Evolutionary conservation across 768 basidiomycete genomes (phyloP), one percentile per base, ranked within the genome.

Genomic region (Galerina sulciceps): DNA sequence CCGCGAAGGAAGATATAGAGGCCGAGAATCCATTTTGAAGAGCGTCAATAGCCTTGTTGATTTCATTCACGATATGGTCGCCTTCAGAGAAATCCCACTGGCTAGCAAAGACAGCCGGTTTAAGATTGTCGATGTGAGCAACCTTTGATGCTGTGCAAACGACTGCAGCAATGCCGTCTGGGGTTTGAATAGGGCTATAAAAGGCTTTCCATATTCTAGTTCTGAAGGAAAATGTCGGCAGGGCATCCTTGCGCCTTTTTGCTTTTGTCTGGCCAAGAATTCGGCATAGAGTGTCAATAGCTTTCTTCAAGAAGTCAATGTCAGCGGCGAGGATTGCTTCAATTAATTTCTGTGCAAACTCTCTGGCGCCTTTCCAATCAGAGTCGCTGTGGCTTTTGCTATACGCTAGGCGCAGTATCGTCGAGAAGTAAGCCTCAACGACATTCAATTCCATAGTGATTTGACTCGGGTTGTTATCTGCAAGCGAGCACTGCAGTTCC

Each of bases 171-270:
- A 89, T 76, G 1, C 82, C 90, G 34, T 83, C 78, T 6, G 75
- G 68, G 66, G 82, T 78, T 44, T 82, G 79, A 4, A 94, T 69
- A 6, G 76, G 75, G 9, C 83, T 78, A 65, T 90, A 95, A 2
- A 85, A 74, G 62, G 79, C 82, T 52, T 73, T 76, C 96, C 96
- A 98, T 34, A 93, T 71, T 44, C 81, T 81, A 45, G 80, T 78
- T 48, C 82, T 82, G 46, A 90, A 73, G 20, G 71, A 65, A 50
- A 80, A 71, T 10, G 66, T 65, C 4, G 75, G 69, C 47, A 82
- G 75, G 34, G 61, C 47, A 6, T 62, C 55, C 36, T 45, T 37
- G 36, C 53, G 35, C 54, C 61, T 58, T 42, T 62, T 26, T 48
- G 60, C 51, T 49, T 64, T 64, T 26, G 55, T 59, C 34, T 71